Percentiles rank a stretch among this genome's conserved stretches.
phyloP scores from a whole-genome alignment of 768 basidiomycete genomes.

The Tulasnella sp. region DNA sequence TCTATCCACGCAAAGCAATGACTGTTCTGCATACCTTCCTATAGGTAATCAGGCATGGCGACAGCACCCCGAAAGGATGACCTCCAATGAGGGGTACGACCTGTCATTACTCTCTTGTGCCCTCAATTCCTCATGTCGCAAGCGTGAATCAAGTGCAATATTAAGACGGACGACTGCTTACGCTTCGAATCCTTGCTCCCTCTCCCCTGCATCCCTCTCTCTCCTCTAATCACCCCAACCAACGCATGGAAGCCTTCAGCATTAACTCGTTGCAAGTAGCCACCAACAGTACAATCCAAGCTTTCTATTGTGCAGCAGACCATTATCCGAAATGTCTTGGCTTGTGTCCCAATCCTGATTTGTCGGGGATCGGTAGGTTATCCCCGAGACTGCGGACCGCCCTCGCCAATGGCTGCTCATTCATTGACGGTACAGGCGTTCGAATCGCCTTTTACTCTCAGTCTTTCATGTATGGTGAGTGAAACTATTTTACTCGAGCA shows the following conservation, averaged over 20 bases:
- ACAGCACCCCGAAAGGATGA: neutral
- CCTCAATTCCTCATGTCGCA: neutral
- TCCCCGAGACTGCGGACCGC: no score
- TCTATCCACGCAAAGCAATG: conserved; percentile 1
- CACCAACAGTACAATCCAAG: neutral
- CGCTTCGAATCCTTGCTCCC: no score
- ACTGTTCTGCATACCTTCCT: neutral
- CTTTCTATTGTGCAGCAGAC: conserved; percentile 25
- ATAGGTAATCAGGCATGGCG: neutral
- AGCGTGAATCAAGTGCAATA: neutral
- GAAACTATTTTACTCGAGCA: no score
- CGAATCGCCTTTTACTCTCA: conserved; percentile 34
- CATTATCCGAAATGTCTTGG: conserved; percentile 15
- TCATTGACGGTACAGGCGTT: conserved; percentile 19
- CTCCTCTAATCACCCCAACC: neutral
- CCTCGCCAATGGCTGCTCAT: neutral
- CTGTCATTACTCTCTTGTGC: neutral
- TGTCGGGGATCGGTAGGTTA: conserved; percentile 24
- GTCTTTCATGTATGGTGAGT: conserved; percentile 26
- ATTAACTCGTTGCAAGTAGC: neutral
- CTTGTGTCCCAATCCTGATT: conserved; percentile 31
- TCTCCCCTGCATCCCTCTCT: no score
- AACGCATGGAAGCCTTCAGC: neutral
- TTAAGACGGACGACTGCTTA: no score
- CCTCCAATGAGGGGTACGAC: neutral